These are phyloP conservation scores for Chamaecrista fasciculata DNA, from an alignment of 306 rosid species.

Conservation along the genomic window DNA sequence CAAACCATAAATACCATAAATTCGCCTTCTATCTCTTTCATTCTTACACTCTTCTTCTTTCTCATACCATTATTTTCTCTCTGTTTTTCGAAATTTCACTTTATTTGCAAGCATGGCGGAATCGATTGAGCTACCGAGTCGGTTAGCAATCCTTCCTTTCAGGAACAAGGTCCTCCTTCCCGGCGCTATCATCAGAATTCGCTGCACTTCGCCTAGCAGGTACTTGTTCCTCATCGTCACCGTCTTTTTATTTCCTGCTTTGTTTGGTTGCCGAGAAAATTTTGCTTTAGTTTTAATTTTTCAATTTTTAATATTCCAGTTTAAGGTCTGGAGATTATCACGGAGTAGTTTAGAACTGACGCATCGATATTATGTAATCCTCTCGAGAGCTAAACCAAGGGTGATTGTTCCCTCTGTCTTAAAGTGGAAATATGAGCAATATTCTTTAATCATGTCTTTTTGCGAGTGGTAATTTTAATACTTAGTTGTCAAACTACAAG, in stretches of 20 bases:
- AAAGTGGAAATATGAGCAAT: not conserved
- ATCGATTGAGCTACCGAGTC: conserved; percentile 86
- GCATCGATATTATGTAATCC: not conserved
- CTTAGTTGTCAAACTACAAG: not conserved
- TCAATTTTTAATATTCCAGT: not conserved
- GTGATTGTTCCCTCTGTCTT: not conserved
- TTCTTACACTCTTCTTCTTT: not conserved
- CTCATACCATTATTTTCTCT: not conserved
- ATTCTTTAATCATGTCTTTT: not conserved
- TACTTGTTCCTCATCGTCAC: conserved; percentile 8
- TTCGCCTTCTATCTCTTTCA: not conserved
- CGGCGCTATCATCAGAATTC: conserved; percentile 95
- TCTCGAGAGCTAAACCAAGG: not conserved
- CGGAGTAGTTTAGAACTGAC: not conserved
- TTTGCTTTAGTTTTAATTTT: conserved; percentile 1
- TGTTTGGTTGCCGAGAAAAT: not conserved
- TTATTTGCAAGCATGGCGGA: conserved; percentile 56
- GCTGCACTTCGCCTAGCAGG: conserved; percentile 98
- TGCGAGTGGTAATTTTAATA: not conserved
- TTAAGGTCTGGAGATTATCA: not conserved
- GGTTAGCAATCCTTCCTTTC: conserved; percentile 95
- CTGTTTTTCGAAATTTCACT: conserved; percentile 11
- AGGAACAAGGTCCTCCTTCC: conserved; percentile 94
- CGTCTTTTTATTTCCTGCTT: not conserved
- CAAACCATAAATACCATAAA: not conserved